A percentile compares a stretch with the other conserved stretches of the same genome.
These are phyloP conservation scores for Coccomyxa subellipsoidea DNA, from an alignment of 163 green algal species.

Conservation along the genomic window DNA sequence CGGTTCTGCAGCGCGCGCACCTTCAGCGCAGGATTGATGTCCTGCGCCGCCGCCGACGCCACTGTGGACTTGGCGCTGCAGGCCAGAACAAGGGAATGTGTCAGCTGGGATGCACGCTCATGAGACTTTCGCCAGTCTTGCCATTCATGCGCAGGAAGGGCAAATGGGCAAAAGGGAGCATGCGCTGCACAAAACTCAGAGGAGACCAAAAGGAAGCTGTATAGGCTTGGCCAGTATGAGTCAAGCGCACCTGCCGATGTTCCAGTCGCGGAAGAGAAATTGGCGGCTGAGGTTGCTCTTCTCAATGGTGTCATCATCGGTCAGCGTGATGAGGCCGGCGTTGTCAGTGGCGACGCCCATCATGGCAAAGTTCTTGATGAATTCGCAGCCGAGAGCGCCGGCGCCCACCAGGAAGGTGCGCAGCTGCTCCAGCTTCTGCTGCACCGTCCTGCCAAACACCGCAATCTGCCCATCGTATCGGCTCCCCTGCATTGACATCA, in stretches of 20 bases:
- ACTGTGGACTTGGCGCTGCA: constrained; percentile 72
- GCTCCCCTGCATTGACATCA: constrained; percentile 21
- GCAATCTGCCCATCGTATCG: constrained; percentile 88
- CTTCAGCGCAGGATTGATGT: constrained; percentile 82
- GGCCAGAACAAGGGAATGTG: neutral
- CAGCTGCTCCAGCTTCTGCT: constrained; percentile 63
- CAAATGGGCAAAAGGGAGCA: too few relatives aligned
- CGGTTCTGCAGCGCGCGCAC: constrained; percentile 87
- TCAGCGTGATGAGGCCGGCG: constrained; percentile 73
- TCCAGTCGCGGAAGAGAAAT: constrained; percentile 98
- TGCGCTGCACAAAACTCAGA: too few relatives aligned
- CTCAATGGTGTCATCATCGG: constrained; percentile 98
- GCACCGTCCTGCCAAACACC: constrained; percentile 81
- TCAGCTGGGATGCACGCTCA: too few relatives aligned
- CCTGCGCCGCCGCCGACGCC: constrained; percentile 64
- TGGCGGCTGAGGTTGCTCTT: constrained; percentile 95
- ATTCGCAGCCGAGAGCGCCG: constrained; percentile 96
- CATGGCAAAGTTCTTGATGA: constrained; percentile 97
- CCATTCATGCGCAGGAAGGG: too few relatives aligned
- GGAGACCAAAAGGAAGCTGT: too few relatives aligned
- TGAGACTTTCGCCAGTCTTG: too few relatives aligned
- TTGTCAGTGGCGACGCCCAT: constrained; percentile 83
- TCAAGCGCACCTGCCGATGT: constrained; percentile 82
- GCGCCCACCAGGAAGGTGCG: constrained; percentile 94
- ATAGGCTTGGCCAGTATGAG: too few relatives aligned